These are phyloP conservation scores for Fusarium keratoplasticum DNA, from an alignment of 2,329 filamentous ascomycete genomes.

Conservation along the genomic window DNA sequence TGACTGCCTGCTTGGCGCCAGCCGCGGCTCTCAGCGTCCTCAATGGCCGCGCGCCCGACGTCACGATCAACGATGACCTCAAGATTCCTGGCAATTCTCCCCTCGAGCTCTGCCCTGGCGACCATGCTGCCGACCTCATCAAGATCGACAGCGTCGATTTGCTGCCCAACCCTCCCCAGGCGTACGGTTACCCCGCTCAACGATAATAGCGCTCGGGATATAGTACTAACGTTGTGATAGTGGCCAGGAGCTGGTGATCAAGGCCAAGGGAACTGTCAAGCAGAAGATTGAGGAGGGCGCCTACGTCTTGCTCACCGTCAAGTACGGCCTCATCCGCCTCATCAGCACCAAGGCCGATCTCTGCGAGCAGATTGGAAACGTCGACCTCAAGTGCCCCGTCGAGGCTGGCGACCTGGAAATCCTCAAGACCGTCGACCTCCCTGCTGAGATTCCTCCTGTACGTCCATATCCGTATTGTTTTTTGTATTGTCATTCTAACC, in stretches of 20 bases:
- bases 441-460: conserved; percentile 89
- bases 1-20: conserved; percentile 59
- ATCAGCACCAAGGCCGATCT: conserved; percentile 85
- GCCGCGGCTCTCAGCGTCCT: conserved; percentile 59
- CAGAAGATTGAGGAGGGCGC: conserved; percentile 81
- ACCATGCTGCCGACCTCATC: conserved; percentile 77
- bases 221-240: conserved; percentile 60
- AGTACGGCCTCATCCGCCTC: conserved; percentile 92
- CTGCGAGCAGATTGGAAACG: conserved; percentile 89
- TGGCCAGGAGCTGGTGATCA: conserved; percentile 81
- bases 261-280: conserved; percentile 79
- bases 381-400: conserved; percentile 90
- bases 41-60: conserved; percentile 48
- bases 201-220: background rate
- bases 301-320: conserved; percentile 85
- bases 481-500: conserved; percentile 40
- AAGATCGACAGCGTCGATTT: conserved; percentile 84
- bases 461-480: too few species aligned
- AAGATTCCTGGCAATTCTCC: conserved; percentile 88
- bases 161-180: conserved; percentile 83
- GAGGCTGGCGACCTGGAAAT: conserved; percentile 80
- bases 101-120: conserved; percentile 77
- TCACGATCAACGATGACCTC: conserved; percentile 62
- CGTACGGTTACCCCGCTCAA: conserved; percentile 69
- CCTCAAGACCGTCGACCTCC: conserved; percentile 85